These are phyloP conservation scores for Dentipellis fragilis DNA, from an alignment of 768 basidiomycete genomes.

Conservation along the genomic window DNA sequence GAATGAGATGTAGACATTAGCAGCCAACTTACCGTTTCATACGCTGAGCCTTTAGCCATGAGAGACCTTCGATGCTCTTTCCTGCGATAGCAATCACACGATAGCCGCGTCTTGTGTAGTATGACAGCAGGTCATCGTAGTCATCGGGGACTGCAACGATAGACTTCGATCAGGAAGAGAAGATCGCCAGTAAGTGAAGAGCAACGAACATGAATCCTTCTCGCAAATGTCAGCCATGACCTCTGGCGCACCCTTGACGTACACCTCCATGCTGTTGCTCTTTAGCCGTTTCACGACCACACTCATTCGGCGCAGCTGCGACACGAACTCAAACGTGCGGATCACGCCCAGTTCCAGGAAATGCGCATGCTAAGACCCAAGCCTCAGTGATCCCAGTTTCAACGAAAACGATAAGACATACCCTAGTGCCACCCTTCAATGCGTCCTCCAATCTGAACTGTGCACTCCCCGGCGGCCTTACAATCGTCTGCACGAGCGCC, in stretches of 20 bases:
- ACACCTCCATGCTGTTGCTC: constrained; percentile 92
- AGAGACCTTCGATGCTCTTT: constrained; percentile 85
- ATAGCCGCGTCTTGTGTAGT: constrained; percentile 95
- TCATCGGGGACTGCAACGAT: constrained; percentile 73
- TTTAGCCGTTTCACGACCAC: constrained; percentile 94
- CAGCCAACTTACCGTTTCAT: constrained; percentile 65
- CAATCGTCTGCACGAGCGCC: constrained; percentile 91
- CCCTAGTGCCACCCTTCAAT: constrained; percentile 72
- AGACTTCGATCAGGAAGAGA: not conserved
- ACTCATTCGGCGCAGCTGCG: constrained; percentile 88
- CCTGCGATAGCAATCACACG: constrained; percentile 98
- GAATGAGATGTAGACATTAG: not conserved
- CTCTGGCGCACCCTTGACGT: constrained; percentile 99
- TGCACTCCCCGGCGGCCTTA: constrained; percentile 89
- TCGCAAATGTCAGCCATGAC: constrained; percentile 96
- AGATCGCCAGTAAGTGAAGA: constrained; percentile 1
- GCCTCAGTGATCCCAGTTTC: not conserved
- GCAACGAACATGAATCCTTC: constrained; percentile 70
- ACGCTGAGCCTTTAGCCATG: constrained; percentile 95
- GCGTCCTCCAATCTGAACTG: constrained; percentile 92
- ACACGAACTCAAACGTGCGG: constrained; percentile 93
- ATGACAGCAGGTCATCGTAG: constrained; percentile 91
- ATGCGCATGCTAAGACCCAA: constrained; percentile 69
- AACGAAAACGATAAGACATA: constrained; percentile 21
- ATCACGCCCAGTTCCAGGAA: constrained; percentile 97